Evolutionary conservation across 2,329 filamentous ascomycete genomes (phyloP), one percentile per base, ranked within the genome.

Genomic region (Fusarium sp.): DNA sequence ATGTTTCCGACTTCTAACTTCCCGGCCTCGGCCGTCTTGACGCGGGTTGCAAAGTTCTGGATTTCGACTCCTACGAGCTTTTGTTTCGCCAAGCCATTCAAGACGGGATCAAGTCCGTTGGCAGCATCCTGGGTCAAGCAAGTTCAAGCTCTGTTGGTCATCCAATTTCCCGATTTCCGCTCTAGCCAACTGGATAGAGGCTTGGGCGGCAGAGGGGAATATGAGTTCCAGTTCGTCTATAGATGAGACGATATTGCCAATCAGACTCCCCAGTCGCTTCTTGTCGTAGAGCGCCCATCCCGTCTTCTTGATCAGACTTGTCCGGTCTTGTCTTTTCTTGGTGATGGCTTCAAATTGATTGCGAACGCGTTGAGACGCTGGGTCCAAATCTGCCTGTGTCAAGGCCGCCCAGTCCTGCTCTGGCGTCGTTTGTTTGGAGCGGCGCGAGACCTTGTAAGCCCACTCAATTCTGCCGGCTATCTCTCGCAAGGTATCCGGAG

Each of bases 261-360:
- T 60, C 4, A 81, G 47, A 50, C 62, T 74, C 0, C 77, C 74
- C 31, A 79, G 71, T 22, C 71, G 47, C 25, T 71, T 63, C 8
- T 25, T 31, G 16, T 74, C 57, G 2, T 74, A 70, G 0, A 75
- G 42, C 0, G 73, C 64, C 71, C 66, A 75, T 1, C 18, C 20
- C 1, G 64, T 16, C 36, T 72, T 72, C 18, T 60, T 70, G 1
- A 70, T 4, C 18, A 73, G 10, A 0, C 66, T 52, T 1, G 68
- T 33, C 0, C 22, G 18, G 4, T 29, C 33, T 20, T 52, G 63
- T 7, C 69, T 36, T 18, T 52, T 36, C 2, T 20, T 22, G 1
- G 56, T 16, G 0, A 66, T 1, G 2, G 11, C 3, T 2, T 29
- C 70, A 3, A 69, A 36, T 1, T 29, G 25, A 29, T 1, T 7